Evolutionary conservation across 2,329 filamentous ascomycete genomes (phyloP).

Genomic region (Venturia oleaginea): DNA sequence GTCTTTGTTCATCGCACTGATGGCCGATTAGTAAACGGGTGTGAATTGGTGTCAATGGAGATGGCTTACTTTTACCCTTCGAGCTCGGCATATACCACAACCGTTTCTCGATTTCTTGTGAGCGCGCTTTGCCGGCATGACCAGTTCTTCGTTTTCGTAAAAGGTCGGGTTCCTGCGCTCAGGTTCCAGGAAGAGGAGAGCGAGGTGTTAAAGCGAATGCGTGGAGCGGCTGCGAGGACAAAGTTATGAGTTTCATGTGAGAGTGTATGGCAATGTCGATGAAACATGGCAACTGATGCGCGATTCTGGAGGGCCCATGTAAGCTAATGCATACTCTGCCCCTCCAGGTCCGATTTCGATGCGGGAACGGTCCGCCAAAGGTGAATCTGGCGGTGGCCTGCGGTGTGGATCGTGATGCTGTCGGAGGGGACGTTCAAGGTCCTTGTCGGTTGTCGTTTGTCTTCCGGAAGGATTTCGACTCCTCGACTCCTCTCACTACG

Average conservation of each 20-base stretch:
- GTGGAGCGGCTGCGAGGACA: neutral
- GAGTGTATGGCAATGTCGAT: neutral
- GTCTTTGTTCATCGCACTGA: constrained; percentile 13
- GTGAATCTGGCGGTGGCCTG: neutral
- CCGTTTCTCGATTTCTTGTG: constrained; percentile 13
- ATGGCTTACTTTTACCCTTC: constrained; percentile 8
- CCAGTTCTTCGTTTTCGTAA: neutral
- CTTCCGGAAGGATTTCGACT: neutral
- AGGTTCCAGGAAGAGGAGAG: neutral
- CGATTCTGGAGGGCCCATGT: neutral
- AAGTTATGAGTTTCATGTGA: neutral
- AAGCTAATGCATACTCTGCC: neutral
- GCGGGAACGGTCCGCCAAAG: neutral
- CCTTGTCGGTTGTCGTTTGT: neutral
- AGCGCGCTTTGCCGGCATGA: constrained; percentile 15
- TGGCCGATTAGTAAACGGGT: no score
- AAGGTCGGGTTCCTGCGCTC: neutral
- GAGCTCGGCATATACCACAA: constrained; percentile 9
- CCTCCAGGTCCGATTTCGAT: constrained; percentile 1
- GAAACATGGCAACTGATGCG: neutral
- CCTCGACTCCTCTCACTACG: no score
- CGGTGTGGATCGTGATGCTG: neutral
- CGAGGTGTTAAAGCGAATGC: neutral
- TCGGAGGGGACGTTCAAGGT: neutral
- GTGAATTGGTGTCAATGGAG: neutral